A percentile compares a stretch with the other conserved stretches of the same genome.
phyloP scores from a whole-genome alignment of 306 rosid species.

The Adenanthera pavonina region DNA sequence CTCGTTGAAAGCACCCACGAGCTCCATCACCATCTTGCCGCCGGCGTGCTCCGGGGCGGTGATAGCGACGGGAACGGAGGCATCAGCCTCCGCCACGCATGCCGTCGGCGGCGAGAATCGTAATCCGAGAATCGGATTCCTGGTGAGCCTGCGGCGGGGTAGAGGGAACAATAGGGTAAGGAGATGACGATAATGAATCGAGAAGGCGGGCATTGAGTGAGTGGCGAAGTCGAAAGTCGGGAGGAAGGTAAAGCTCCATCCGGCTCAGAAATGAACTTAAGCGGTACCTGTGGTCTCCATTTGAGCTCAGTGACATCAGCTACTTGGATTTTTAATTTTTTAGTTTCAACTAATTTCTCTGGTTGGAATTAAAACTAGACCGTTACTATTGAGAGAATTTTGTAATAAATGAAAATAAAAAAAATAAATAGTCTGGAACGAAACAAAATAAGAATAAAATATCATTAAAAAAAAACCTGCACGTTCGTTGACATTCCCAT shows the following conservation, averaged over 20 bases:
- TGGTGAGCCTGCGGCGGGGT: neutral
- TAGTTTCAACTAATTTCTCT: neutral
- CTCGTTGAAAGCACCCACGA: conserved; percentile 85
- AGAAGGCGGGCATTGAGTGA: neutral
- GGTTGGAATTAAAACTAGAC: neutral
- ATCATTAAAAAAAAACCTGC: no score
- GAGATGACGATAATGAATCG: neutral
- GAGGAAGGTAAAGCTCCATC: neutral
- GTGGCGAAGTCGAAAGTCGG: neutral
- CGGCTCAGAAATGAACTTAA: neutral
- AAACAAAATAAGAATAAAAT: no score
- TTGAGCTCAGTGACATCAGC: neutral
- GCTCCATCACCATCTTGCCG: conserved; percentile 88
- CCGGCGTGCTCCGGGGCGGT: conserved; percentile 61
- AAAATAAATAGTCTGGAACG: no score
- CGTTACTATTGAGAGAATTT: neutral
- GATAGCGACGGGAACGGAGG: conserved; percentile 1
- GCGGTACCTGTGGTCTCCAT: neutral
- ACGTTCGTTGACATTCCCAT: no score
- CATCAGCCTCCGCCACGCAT: conserved; percentile 16
- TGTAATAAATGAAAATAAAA: no score
- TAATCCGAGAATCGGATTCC: neutral
- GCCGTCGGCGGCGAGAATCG: conserved; percentile 22
- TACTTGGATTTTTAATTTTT: neutral
- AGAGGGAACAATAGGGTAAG: conserved; percentile 8